Evolutionary conservation across 1,139 yeast genomes (phyloP).

Genomic region (Lodderomyces elongisporus): DNA sequence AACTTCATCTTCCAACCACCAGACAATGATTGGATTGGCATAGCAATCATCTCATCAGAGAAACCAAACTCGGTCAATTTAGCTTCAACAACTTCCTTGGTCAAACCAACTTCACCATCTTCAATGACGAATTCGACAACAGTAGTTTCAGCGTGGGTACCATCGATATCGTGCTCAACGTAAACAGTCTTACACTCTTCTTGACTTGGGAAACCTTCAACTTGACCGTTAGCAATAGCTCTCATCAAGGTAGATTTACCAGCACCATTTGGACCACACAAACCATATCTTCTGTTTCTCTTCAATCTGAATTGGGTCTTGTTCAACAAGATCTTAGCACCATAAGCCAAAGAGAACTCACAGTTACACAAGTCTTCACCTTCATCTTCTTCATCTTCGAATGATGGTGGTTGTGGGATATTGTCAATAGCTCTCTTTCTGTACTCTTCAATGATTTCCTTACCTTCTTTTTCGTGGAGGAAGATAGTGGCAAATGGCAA

Average conservation of each 20-base stretch:
- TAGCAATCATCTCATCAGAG: constrained; percentile 83
- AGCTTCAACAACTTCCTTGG: constrained; percentile 61
- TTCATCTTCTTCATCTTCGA: constrained; percentile 99
- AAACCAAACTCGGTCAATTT: constrained; percentile 86
- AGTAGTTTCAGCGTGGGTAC: constrained; percentile 93
- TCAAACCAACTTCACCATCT: constrained; percentile 75
- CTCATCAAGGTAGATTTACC: constrained; percentile 99
- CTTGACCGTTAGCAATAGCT: constrained; percentile 99
- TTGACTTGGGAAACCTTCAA: constrained; percentile 99
- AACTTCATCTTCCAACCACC: constrained; percentile 99
- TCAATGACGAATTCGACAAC: constrained; percentile 84
- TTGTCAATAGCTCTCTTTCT: constrained; percentile 96
- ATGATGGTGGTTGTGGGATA: constrained; percentile 93
- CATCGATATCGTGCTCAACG: constrained; percentile 99
- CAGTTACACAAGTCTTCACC: constrained; percentile 99
- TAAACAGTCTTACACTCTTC: constrained; percentile 98
- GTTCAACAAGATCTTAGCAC: constrained; percentile 99
- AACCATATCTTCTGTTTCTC: constrained; percentile 99
- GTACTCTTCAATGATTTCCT: constrained; percentile 87
- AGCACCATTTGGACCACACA: constrained; percentile 99
- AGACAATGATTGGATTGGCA: constrained; percentile 94
- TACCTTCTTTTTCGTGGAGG: constrained; percentile 90
- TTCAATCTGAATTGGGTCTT: constrained; percentile 98
- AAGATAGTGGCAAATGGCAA: constrained; percentile 94
- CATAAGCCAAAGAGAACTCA: constrained; percentile 99